Base-by-base conservation (phyloP, 1,284 basidiomycete genomes). In the Leccinum subrobustum region DNA sequence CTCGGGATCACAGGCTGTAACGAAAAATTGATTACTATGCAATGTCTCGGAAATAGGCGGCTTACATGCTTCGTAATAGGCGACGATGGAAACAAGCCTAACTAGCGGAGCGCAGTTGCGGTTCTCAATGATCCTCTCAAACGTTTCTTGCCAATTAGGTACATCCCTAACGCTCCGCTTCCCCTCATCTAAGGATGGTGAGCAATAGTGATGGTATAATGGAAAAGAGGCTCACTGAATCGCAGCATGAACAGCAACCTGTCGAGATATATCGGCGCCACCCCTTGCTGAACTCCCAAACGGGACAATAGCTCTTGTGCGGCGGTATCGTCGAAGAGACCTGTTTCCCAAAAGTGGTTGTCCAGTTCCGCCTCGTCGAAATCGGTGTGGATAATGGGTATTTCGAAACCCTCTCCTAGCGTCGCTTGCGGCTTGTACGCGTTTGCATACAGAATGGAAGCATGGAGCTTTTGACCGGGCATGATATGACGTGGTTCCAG, bases 381-480 rank as follows among this genome's bases (percentile, higher is more conserved):
- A 51, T 52, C 56, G 12, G 27, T 4, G 9, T 62, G 67, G 12
- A 61, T 18, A 23, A 64, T 50, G 1, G 70, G 63, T 48, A 73
- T 67, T 3, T 70, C 63, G 12, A 70, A 73, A 20, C 67, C 72
- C n/a, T 70, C 63, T 54, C 69, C 72, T 1, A 72, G 47, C 3
- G 63, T 64, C 8, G 71, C 72, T 9, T 12, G 52, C 11, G 72
- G 73, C 27, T 56, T 59, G 44, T 72, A 75, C 4, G 58, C 53
- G 3, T 67, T 72, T 5, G 64, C 66, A 58, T 63, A 74, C 16
- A 75, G 35, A 48, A 72, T 54, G 0, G 70, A 75, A 14, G 68
- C 73, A 14, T 72, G 70, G 1, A 73, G 50, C 37, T 70, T 72
- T 56, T 75, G 70, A n/a, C 71, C 70, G 1, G 70, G 71, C 54